Base-by-base conservation (phyloP, 345 rosid genomes). In the Firmiana major region DNA sequence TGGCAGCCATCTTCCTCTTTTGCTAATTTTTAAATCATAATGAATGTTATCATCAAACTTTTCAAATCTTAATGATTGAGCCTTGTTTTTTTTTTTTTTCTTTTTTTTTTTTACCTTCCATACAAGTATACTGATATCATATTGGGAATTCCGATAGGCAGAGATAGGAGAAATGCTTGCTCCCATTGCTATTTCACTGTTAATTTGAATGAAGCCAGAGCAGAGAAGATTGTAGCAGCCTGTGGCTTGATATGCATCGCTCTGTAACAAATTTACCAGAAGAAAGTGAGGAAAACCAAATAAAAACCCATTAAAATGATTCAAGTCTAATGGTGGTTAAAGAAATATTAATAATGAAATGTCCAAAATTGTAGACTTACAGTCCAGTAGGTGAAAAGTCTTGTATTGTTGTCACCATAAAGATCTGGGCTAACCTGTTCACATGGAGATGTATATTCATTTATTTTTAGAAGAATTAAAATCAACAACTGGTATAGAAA, bases 331-430 rank as follows among this genome's bases (percentile, higher is more conserved):
- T 40, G 67, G 58, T 7, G 24, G 42, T 60, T 36, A 40, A 7
- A 78, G 51, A 49, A 17, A 45, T 15, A 6, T 13, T 45, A 26
- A 66, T 13, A 48, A 72, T 21, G 19, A 45, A 80, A 67, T 11
- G 17, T 57, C 49, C 43, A 78, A 53, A 57, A 67, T 60, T 34
- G 58, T 26, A 22, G 79, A 80, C 90, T 90, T 86, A 96, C 99
- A 80, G 99, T 96, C 99, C 99, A 96, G 86, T 96, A 96, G 60
- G 97, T 93, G 93, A 96, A 96, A 78, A 96, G 97, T 78, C 99
- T 91, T 53, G 99, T 96, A 80, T 96, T 96, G 86, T 96, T 96
- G 85, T 96, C 99, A 60, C 99, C 99, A 80, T 96, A 96, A 1
- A 96, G 93, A 92, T 96, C 99, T 58, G 97, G 98, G 75, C 98